A percentile compares a stretch with the other conserved stretches of the same genome.
Evolutionary conservation across 805 yeast genomes (phyloP).

Genomic region (Saturnispora quitensis): DNA sequence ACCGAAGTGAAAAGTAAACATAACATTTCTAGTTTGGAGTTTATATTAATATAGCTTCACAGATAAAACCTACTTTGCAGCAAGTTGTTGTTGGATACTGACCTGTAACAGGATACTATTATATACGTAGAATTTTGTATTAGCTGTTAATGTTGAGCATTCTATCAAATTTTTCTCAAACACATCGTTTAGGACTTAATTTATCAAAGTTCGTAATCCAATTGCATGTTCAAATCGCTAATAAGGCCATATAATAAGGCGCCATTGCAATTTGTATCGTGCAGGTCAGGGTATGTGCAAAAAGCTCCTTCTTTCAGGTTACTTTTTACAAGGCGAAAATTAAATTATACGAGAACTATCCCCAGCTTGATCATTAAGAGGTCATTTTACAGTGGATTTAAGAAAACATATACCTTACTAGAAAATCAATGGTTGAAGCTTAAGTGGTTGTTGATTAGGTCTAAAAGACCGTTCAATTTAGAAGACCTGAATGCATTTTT

Average conservation of each 20-base stretch:
- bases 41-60: too few species aligned
- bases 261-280: neutral
- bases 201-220: neutral
- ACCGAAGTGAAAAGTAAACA: too few species aligned
- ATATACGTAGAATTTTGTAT: neutral
- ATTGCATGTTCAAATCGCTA: neutral
- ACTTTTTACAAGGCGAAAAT: neutral
- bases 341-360: neutral
- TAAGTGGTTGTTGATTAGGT: slow-evolving; percentile 69
- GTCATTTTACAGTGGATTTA: neutral
- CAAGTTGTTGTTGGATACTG: too few species aligned
- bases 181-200: neutral
- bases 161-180: neutral
- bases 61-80: too few species aligned
- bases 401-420: neutral
- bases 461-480: slow-evolving; percentile 78
- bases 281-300: neutral
- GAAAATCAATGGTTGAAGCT: slow-evolving; percentile 23
- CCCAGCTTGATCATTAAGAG: neutral
- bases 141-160: neutral
- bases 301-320: neutral
- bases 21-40: too few species aligned
- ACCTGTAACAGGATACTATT: too few species aligned
- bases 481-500: slow-evolving; percentile 87
- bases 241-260: neutral